phyloP scores from a whole-genome alignment of 768 basidiomycete species.

The Lepiota brunneoincarnata region DNA sequence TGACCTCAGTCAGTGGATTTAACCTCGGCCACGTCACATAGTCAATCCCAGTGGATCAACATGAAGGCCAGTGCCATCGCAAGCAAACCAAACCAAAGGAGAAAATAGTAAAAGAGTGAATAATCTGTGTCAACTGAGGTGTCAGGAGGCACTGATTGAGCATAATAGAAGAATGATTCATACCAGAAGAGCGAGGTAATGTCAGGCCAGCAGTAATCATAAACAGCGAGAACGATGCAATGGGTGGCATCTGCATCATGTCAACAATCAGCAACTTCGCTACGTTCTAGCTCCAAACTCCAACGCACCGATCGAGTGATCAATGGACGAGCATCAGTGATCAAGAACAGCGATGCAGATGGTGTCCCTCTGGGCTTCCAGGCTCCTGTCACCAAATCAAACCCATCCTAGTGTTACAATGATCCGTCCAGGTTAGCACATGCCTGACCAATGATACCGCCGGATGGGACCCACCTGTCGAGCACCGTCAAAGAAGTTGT shows the following conservation, averaged over 20 bases:
- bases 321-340: constrained; percentile 80
- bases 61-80: constrained; percentile 69
- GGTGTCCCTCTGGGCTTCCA: constrained; percentile 86
- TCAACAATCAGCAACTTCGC: constrained; percentile 1
- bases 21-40: constrained; percentile 96
- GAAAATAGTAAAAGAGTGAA: constrained; percentile 80
- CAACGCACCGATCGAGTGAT: constrained; percentile 74
- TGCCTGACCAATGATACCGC: not conserved
- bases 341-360: constrained; percentile 63
- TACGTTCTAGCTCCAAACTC: not conserved
- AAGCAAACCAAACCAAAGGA: constrained; percentile 74
- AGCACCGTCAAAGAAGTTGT: constrained; percentile 95
- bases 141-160: constrained; percentile 1
- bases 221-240: constrained; percentile 76
- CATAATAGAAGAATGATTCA: constrained; percentile 21
- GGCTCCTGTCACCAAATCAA: constrained; percentile 88
- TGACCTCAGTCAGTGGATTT: constrained; percentile 76
- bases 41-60: constrained; percentile 79
- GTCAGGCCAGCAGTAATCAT: constrained; percentile 88
- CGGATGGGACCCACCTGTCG: constrained; percentile 56
- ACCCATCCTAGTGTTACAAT: constrained; percentile 66
- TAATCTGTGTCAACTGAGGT: constrained; percentile 53
- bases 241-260: constrained; percentile 70
- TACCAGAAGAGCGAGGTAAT: constrained; percentile 84
- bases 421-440: not conserved